A percentile compares a stretch with the other conserved stretches of the same genome.
These are phyloP conservation scores for Osmanthus fragrans DNA, from an alignment of 257 asterid species.

Conservation along the genomic window DNA sequence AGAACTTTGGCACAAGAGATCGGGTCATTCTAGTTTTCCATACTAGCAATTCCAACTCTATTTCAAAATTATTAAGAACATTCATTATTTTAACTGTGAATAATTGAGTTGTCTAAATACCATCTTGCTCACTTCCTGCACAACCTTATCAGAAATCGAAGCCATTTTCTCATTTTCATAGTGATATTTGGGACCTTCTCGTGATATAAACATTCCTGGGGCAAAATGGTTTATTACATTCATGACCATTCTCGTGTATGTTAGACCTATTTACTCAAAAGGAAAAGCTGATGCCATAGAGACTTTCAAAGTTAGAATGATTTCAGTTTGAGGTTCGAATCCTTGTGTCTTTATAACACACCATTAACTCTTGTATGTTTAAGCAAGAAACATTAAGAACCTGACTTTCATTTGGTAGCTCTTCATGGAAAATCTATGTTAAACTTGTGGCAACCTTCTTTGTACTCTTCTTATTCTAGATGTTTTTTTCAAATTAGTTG, in stretches of 20 bases:
- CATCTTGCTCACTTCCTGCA: background rate
- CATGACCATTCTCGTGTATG: background rate
- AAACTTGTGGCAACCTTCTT: constrained; percentile 2
- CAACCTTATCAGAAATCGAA: background rate
- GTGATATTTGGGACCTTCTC: background rate
- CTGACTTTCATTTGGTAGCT: background rate
- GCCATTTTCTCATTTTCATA: background rate
- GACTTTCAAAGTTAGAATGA: background rate
- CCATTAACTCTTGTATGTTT: background rate
- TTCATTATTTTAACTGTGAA: too few species aligned
- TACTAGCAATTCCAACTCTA: background rate
- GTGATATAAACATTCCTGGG: background rate
- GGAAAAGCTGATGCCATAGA: background rate
- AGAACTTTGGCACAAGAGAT: too few species aligned
- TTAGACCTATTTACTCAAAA: background rate
- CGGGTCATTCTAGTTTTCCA: too few species aligned
- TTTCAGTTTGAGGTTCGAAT: background rate
- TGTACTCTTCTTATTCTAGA: constrained; percentile 8
- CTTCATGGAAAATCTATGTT: background rate
- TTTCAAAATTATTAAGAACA: background rate
- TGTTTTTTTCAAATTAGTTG: background rate
- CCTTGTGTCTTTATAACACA: background rate
- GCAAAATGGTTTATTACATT: background rate
- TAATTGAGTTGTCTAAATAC: too few species aligned
- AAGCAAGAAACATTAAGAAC: constrained; percentile 2